phyloP scores from a whole-genome alignment of 352 stramenopile genomes.

The Globisporangium parvum region DNA sequence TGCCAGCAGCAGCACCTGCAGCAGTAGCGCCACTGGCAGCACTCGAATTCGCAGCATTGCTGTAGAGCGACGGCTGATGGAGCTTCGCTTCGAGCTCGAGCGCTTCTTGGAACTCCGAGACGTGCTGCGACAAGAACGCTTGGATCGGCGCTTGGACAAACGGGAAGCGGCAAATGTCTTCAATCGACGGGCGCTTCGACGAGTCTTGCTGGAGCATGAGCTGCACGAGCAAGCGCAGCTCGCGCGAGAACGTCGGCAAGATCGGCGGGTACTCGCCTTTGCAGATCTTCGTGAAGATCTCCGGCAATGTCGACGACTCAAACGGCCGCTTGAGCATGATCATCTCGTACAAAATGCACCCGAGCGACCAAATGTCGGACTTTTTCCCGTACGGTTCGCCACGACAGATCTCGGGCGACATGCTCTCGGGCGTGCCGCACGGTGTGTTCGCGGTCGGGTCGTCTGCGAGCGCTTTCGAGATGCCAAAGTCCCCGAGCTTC shows the following conservation, averaged over 20 bases:
- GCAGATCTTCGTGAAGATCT: constrained; percentile 88
- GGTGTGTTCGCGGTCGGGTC: constrained; percentile 79
- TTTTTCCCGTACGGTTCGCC: constrained; percentile 87
- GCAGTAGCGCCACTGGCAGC: background rate
- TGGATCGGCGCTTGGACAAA: constrained; percentile 84
- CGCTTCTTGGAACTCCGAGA: constrained; percentile 81
- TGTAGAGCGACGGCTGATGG: constrained; percentile 74
- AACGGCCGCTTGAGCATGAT: constrained; percentile 85
- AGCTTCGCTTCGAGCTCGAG: constrained; percentile 84
- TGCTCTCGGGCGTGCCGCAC: constrained; percentile 82
- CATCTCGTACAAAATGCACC: constrained; percentile 88
- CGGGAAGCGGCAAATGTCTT: constrained; percentile 86
- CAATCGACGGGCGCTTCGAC: constrained; percentile 81
- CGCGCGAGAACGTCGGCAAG: constrained; percentile 65
- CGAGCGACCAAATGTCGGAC: constrained; percentile 87
- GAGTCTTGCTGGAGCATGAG: constrained; percentile 86
- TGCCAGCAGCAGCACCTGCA: background rate
- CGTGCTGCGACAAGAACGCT: constrained; percentile 79
- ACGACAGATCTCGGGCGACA: constrained; percentile 87
- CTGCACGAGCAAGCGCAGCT: constrained; percentile 77
- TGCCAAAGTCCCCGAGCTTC: constrained; percentile 86
- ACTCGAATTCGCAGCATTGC: constrained; percentile 3
- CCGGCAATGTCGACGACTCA: constrained; percentile 68
- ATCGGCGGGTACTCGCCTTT: constrained; percentile 83
- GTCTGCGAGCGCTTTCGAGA: constrained; percentile 79